Percentiles rank a stretch among this genome's conserved stretches.
phyloP scores from a whole-genome alignment of 2,329 filamentous ascomycete genomes.

The Phaeosphaeriaceae sp. region DNA sequence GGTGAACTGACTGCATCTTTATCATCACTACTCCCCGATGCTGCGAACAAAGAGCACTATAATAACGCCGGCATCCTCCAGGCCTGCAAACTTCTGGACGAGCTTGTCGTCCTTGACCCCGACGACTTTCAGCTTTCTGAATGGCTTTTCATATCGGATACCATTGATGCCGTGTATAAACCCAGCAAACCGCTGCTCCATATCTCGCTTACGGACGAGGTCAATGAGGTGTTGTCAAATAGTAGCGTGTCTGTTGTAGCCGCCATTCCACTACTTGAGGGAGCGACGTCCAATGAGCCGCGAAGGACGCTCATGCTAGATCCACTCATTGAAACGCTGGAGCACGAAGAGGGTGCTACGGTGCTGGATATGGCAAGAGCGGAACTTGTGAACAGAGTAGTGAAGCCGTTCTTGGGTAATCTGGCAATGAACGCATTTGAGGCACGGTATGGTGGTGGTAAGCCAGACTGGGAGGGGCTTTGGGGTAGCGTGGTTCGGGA shows the following conservation, averaged over 20 bases:
- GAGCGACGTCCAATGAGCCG: constrained; percentile 16
- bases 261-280: not conserved
- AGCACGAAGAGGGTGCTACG: constrained; percentile 46
- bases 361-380: constrained; percentile 62
- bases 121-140: constrained; percentile 98
- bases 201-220: constrained; percentile 80
- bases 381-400: constrained; percentile 74
- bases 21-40: constrained; percentile 72
- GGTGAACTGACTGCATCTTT: constrained; percentile 82
- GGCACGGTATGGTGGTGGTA: constrained; percentile 83
- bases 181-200: constrained; percentile 68
- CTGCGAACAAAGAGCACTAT: constrained; percentile 75
- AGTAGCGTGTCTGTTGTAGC: constrained; percentile 11
- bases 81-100: constrained; percentile 90
- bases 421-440: constrained; percentile 95
- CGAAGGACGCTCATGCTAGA: constrained; percentile 53
- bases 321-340: constrained; percentile 41
- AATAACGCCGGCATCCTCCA: constrained; percentile 80
- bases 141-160: constrained; percentile 97
- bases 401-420: constrained; percentile 88
- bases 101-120: constrained; percentile 82
- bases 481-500: constrained; percentile 44
- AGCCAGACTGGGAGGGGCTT: constrained; percentile 36
- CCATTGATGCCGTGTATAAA: constrained; percentile 92
- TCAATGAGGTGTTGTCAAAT: constrained; percentile 72